phyloP scores from a whole-genome alignment of 164 flowering plant genomes.

The Santalum album region DNA sequence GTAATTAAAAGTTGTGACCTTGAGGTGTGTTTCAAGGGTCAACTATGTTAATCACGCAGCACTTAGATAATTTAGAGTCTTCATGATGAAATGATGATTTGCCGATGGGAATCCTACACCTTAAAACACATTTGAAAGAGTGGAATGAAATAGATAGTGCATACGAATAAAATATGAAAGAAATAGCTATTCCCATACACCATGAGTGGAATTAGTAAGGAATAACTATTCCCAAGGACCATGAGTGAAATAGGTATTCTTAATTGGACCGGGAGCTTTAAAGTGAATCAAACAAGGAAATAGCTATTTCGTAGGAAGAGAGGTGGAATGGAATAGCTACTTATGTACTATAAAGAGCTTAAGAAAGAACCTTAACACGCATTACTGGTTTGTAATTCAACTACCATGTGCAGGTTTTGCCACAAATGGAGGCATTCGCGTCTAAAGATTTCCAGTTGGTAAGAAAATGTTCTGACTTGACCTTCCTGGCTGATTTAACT shows the following conservation, averaged over 20 bases:
- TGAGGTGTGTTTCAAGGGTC: neutral
- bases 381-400: slow-evolving; percentile 7
- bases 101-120: neutral
- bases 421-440: slow-evolving; percentile 51
- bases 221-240: too few relatives aligned
- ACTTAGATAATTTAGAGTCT: too few relatives aligned
- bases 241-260: too few relatives aligned
- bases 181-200: too few relatives aligned
- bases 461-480: slow-evolving; percentile 16
- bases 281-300: too few relatives aligned
- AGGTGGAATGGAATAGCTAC: too few relatives aligned
- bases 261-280: too few relatives aligned
- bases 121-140: neutral
- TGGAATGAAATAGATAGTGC: neutral
- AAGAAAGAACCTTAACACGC: too few relatives aligned
- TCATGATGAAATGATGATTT: neutral
- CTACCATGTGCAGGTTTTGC: slow-evolving; percentile 44
- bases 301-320: too few relatives aligned
- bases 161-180: too few relatives aligned
- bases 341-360: too few relatives aligned
- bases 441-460: slow-evolving; percentile 68
- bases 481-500: neutral
- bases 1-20: neutral
- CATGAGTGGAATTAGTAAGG: too few relatives aligned
- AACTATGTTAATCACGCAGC: neutral